Base-by-base conservation (phyloP, 345 rosid genomes). In the Populus euphratica region DNA sequence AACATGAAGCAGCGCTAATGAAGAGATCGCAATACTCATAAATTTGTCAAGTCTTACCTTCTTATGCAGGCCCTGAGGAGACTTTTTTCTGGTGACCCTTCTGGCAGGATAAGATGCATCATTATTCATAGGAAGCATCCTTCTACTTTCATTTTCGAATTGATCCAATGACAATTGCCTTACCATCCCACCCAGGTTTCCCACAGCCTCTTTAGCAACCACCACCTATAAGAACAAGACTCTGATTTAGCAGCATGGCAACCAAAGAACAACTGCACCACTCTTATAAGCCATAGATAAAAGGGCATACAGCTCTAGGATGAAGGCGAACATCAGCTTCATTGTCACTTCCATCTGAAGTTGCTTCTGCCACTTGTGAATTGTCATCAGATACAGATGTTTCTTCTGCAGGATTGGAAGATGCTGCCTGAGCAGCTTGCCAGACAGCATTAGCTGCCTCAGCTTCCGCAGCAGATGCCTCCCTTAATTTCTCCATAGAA, bases 401-500 rank as follows among this genome's bases (percentile, higher is more conserved):
- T 81, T 84, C 97, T 81, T 91, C 99, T 18, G 85, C 82, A 77
- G 92, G 80, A 85, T 78, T 75, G 71, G 85, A 74, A 78, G 95
- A 85, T 75, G 88, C 89, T 79, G 87, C 80, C 85, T 93, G 97
- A 68, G 97, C 95, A 81, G 99, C 98, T 86, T 92, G 96, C 98
- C 98, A 96, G 75, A 96, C 93, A 82, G 98, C 93, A 83, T 77
- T 88, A 79, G 96, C 99, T 56, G 85, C 99, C 88, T 96, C 94
- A 56, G 99, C 99, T 89, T 96, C 99, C 65, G 98, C 98, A 76
- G 96, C 99, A 81, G 99, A 96, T 83, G 96, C 97, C 88, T 91
- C 94, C 75, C 92, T 90, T 77, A 96, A 87, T 84, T 89, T 96
- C 81, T 96, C 99, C 95, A 96, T 79, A 1, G 97, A 90, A 78